These are phyloP conservation scores for Candida ascalaphidarum DNA, from an alignment of 805 yeast genomes.

Conservation along the genomic window DNA sequence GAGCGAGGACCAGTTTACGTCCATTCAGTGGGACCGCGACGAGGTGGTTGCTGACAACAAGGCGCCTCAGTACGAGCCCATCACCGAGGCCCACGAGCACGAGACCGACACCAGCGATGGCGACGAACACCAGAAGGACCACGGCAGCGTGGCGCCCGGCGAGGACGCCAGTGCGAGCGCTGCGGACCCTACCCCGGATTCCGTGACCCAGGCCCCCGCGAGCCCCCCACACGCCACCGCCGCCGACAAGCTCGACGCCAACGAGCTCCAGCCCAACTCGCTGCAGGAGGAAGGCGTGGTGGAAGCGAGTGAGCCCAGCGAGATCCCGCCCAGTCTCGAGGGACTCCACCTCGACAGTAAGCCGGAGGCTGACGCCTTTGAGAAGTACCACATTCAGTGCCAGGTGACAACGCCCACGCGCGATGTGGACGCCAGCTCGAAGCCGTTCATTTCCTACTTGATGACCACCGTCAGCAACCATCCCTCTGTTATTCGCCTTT, in stretches of 20 bases:
- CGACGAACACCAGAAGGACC: constrained; percentile 2
- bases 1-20: constrained; percentile 43
- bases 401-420: constrained; percentile 55
- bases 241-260: not conserved
- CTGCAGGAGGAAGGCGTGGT: not conserved
- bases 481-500: constrained; percentile 41
- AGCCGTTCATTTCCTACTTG: constrained; percentile 68
- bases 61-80: not conserved
- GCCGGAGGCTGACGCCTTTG: constrained; percentile 2
- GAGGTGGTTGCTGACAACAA: constrained; percentile 11
- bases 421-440: constrained; percentile 61
- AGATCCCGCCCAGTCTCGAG: too few relatives aligned
- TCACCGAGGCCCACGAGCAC: not conserved
- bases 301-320: too few relatives aligned
- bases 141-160: too few relatives aligned
- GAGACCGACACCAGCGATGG: not conserved
- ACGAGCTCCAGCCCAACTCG: not conserved
- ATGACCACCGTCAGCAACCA: constrained; percentile 56
- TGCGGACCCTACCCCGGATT: too few relatives aligned
- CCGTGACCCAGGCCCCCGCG: too few relatives aligned
- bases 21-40: constrained; percentile 50
- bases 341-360: too few relatives aligned
- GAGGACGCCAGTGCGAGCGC: too few relatives aligned
- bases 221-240: too few relatives aligned
- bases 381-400: constrained; percentile 8